phyloP scores from a whole-genome alignment of 768 basidiomycete species.

The Candolleomyces eurysporus region DNA sequence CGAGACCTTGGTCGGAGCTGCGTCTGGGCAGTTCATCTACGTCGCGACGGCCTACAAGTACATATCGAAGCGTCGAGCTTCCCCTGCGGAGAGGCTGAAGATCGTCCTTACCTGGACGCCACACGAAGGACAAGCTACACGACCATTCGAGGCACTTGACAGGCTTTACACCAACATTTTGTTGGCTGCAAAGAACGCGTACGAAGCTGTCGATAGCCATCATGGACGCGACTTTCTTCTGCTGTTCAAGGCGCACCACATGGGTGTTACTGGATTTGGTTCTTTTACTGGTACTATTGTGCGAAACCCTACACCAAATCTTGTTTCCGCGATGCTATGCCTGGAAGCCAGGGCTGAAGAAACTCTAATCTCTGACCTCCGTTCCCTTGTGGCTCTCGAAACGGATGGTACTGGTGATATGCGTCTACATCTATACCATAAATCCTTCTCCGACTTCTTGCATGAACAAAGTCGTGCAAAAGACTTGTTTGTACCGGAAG shows the following conservation, averaged over 20 bases:
- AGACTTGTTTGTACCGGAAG: background rate
- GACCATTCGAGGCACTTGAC: too few species aligned
- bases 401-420: background rate
- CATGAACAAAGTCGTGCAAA: background rate
- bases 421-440: background rate
- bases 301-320: background rate
- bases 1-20: background rate
- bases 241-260: too few species aligned
- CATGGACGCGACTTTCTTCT: too few species aligned
- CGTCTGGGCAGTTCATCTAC: slow-evolving; percentile 8
- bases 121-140: too few species aligned
- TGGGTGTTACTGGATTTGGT: too few species aligned
- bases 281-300: too few species aligned
- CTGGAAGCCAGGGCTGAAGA: background rate
- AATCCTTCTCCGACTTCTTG: background rate
- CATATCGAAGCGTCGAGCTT: background rate
- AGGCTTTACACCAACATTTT: too few species aligned
- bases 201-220: too few species aligned
- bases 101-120: too few species aligned
- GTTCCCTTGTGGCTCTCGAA: background rate
- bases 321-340: background rate
- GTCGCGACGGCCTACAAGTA: background rate
- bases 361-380: background rate
- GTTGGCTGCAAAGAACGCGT: too few species aligned
- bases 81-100: background rate